Conservation (phyloP, 352 stramenopile species). For the Phytophthora cajani region DNA sequence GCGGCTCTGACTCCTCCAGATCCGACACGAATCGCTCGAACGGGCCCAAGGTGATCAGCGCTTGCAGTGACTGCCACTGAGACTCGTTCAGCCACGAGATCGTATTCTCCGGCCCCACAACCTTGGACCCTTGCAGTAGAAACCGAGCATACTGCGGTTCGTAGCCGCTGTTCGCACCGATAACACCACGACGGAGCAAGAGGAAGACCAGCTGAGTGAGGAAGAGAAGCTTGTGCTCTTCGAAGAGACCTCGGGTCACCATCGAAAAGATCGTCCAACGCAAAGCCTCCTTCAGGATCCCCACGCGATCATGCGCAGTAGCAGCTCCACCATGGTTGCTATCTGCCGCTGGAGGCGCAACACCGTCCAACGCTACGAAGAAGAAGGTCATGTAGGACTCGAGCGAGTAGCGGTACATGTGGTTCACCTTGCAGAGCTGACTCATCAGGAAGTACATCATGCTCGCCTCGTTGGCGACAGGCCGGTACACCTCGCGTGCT, state of each 20-base stretch:
- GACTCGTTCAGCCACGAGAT: slow-evolving; percentile 87
- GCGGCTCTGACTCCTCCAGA: slow-evolving; percentile 88
- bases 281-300: slow-evolving; percentile 73
- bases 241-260: slow-evolving; percentile 91
- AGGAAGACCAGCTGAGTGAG: slow-evolving; percentile 89
- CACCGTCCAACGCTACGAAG: slow-evolving; percentile 78
- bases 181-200: slow-evolving; percentile 70
- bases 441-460: slow-evolving; percentile 95
- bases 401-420: slow-evolving; percentile 96
- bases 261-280: slow-evolving; percentile 91
- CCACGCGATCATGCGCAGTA: slow-evolving; percentile 61
- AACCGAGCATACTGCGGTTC: slow-evolving; percentile 78
- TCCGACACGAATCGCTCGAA: slow-evolving; percentile 90
- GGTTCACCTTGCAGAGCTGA: slow-evolving; percentile 89
- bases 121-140: slow-evolving; percentile 78
- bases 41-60: slow-evolving; percentile 76
- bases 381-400: slow-evolving; percentile 92
- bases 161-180: slow-evolving; percentile 77
- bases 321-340: slow-evolving; percentile 16
- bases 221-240: slow-evolving; percentile 93
- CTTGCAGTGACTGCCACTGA: slow-evolving; percentile 86
- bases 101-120: slow-evolving; percentile 69
- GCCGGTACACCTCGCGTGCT: slow-evolving; percentile 90
- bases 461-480: slow-evolving; percentile 87
- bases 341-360: slow-evolving; percentile 34